These are phyloP conservation scores for Vanilla planifolia DNA, from an alignment of 106 monocot genomes.

Conservation along the genomic window DNA sequence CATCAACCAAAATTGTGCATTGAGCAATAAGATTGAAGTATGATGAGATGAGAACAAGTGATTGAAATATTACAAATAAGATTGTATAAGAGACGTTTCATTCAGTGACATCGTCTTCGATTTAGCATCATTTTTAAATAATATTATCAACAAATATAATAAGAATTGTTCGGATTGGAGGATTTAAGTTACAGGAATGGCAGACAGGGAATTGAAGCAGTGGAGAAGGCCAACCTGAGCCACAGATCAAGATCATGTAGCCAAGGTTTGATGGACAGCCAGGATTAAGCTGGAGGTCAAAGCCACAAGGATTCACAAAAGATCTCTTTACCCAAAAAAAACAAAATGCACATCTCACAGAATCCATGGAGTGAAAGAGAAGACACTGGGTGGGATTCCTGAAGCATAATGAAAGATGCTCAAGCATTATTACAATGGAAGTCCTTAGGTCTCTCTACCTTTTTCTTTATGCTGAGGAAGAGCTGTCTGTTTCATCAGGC, in stretches of 20 bases:
- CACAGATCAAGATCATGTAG: not conserved
- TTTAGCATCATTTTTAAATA: too few relatives aligned
- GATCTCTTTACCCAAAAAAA: not conserved
- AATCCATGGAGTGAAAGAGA: not conserved
- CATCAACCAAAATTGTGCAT: too few relatives aligned
- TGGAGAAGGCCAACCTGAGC: not conserved
- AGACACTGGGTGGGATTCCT: not conserved
- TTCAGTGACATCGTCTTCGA: too few relatives aligned
- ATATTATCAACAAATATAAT: too few relatives aligned
- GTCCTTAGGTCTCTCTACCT: too few relatives aligned
- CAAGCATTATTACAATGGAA: too few relatives aligned
- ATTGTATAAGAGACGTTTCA: too few relatives aligned
- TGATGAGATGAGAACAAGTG: too few relatives aligned
- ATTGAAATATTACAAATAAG: too few relatives aligned
- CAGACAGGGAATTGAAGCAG: constrained; percentile 4
- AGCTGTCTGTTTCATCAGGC: not conserved
- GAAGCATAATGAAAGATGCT: not conserved
- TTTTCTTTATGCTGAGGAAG: not conserved
- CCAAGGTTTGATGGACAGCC: not conserved
- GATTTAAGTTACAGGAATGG: too few relatives aligned
- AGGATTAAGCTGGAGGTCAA: constrained; percentile 1
- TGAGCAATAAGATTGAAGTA: too few relatives aligned
- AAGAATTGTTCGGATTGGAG: too few relatives aligned
- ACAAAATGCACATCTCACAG: not conserved
- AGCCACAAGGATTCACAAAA: constrained; percentile 2